These are phyloP conservation scores for Platanthera guangdongensis DNA, from an alignment of 106 monocot species.

Conservation along the genomic window DNA sequence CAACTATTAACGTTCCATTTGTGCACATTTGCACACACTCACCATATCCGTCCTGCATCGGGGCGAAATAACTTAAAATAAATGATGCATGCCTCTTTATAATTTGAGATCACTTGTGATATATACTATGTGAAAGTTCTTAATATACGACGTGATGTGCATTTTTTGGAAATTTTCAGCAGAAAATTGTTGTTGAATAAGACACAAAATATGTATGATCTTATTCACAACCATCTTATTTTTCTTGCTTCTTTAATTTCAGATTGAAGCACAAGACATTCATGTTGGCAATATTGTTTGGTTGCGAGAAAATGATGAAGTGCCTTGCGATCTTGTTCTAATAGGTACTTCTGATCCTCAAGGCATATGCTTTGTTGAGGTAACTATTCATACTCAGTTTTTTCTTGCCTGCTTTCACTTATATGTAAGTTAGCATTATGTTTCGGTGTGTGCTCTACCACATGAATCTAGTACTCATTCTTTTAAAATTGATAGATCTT, in stretches of 20 bases:
- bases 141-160: neutral
- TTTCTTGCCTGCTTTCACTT: neutral
- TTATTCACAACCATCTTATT: neutral
- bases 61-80: neutral
- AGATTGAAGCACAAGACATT: constrained; percentile 96
- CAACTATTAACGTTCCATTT: too few species aligned
- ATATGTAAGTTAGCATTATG: neutral
- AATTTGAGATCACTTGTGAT: neutral
- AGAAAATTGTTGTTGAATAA: neutral
- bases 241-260: constrained; percentile 8
- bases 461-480: neutral
- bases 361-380: constrained; percentile 95
- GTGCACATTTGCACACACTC: too few species aligned
- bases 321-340: constrained; percentile 91
- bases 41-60: too few species aligned
- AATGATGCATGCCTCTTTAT: neutral
- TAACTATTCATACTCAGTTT: constrained; percentile 12
- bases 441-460: neutral
- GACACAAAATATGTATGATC: neutral
- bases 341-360: constrained; percentile 87
- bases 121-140: neutral
- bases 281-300: constrained; percentile 92
- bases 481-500: too few species aligned
- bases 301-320: constrained; percentile 95
- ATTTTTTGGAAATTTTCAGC: neutral